Base-by-base conservation (phyloP, 2,329 filamentous ascomycete genomes). In the Fusarium euwallaceae region DNA sequence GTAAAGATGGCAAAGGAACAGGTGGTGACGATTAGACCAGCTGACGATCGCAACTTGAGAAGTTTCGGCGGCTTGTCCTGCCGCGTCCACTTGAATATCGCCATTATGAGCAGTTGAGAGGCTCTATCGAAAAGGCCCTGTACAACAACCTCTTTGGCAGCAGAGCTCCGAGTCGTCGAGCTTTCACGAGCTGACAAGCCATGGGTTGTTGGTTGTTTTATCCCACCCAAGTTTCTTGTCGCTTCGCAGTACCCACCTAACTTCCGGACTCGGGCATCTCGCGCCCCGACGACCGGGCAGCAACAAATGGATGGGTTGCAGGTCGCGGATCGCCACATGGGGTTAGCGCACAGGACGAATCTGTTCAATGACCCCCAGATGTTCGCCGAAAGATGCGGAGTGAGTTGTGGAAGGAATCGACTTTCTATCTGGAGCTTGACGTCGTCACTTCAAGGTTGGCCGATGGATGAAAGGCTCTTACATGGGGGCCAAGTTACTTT, bases 1-100 rank as follows among this genome's bases (percentile, higher is more conserved):
- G 81, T 82, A 60, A 82, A 83, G n/a, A 82, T 76, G 29, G 81
- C 81, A 73, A 80, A 81, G 24, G 80, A 77, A 24, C 79, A 80
- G 27, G 80, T 81, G 17, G 78, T 75, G 29, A 82, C 78, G 53
- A 83, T 82, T 24, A 82, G 73, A 11, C 73, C 72, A 58, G 80
- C 69, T 27, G 81, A 83, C 24, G 81, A 82, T 16, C 81, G 80
- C 61, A 80, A 53, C 62, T 78, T 70, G 51, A 83, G 70, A 20
- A 81, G 66, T 17, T 75, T 24, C 3, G 81, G 81, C 37, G 76
- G 78, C 65, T 80, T 79, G 66, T 64, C 69, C 22, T 67, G 64
- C 34, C 41, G 61, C 24, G 48, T 43, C 75, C 73, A 72, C 24
- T 68, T 60, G 51, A 61, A 53, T 17, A 59, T 58, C 16, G 51